Conservation (phyloP, 306 rosid genomes). For the Rosa chinensis region DNA sequence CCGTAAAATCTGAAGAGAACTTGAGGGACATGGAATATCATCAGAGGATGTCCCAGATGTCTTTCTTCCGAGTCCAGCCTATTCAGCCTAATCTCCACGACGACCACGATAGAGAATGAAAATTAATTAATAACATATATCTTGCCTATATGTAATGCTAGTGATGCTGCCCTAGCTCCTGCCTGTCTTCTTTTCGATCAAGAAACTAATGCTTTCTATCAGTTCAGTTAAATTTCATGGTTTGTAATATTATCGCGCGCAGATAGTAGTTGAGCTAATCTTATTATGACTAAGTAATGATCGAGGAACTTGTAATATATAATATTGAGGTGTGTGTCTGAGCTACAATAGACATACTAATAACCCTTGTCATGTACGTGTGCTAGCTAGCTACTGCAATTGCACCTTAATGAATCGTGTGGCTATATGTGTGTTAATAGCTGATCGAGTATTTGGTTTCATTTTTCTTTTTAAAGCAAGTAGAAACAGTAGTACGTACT, state of each 20-base stretch:
- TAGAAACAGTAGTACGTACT: not conserved
- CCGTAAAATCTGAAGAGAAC: not conserved
- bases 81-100: slow-evolving; percentile 9
- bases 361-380: not conserved
- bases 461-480: not conserved
- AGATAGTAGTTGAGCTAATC: not conserved
- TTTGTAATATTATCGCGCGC: not conserved
- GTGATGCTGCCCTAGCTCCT: not conserved
- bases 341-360: not conserved
- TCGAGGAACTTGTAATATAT: not conserved
- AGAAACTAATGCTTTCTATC: not conserved
- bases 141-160: no score
- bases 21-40: not conserved
- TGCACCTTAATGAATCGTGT: not conserved
- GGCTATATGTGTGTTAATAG: not conserved
- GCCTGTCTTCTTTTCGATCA: not conserved
- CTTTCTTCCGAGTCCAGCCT: slow-evolving; percentile 67
- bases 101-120: slow-evolving; percentile 34
- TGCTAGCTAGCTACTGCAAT: not conserved
- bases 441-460: not conserved
- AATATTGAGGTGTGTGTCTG: not conserved
- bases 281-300: not conserved
- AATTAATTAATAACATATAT: not conserved
- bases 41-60: not conserved
- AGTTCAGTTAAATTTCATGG: not conserved